Conservation (phyloP, 2,329 filamentous ascomycete genomes). For the Neurospora sp. region DNA sequence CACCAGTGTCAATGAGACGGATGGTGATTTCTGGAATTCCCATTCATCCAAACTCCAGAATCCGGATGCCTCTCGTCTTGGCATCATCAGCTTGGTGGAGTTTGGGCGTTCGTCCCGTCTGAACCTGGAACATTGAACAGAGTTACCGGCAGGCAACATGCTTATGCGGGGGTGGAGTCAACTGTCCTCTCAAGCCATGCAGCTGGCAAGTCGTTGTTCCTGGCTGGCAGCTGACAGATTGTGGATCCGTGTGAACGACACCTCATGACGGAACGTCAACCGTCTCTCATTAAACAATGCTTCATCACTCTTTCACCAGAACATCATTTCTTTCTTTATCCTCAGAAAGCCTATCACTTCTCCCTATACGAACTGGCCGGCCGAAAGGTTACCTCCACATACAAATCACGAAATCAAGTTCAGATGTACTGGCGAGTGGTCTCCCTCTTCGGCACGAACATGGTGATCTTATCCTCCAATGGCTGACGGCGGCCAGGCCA, state of each 20-base stretch:
- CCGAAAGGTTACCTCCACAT: neutral
- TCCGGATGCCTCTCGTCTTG: neutral
- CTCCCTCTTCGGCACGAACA: neutral
- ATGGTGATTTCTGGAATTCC: neutral
- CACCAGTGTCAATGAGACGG: neutral
- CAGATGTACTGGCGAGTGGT: neutral
- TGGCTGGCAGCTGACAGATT: neutral
- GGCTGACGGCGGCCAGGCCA: neutral
- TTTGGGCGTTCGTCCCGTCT: neutral
- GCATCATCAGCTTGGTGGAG: neutral
- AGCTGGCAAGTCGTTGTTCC: neutral
- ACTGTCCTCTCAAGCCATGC: neutral
- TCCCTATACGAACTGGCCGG: neutral
- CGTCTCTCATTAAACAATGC: neutral
- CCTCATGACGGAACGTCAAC: neutral
- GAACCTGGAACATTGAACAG: neutral
- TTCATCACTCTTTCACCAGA: neutral
- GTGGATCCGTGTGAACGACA: neutral
- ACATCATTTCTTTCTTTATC: neutral
- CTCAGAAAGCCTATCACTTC: neutral
- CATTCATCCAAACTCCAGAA: neutral
- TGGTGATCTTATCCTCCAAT: neutral
- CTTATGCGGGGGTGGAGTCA: neutral
- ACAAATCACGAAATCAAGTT: neutral
- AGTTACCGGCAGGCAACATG: neutral